Percentiles rank a stretch among this genome's conserved stretches.
phyloP scores from a whole-genome alignment of 208 protist genomes.

The Wallacemonas sp. region DNA sequence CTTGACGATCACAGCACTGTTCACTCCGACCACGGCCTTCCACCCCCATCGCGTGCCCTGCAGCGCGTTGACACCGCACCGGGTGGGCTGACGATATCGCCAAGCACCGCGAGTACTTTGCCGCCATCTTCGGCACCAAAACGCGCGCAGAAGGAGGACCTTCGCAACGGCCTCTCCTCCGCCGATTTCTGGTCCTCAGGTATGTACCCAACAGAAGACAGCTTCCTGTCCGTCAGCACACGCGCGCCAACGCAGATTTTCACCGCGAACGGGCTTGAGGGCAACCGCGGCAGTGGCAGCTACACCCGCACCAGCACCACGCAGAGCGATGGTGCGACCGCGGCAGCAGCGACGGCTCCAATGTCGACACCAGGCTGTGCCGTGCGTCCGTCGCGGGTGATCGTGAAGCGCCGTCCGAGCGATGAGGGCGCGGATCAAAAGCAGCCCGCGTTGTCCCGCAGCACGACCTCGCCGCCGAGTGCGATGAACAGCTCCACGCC shows the following conservation, averaged over 20 bases:
- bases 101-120: not conserved
- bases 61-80: not conserved
- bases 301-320: not conserved
- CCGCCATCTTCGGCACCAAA: not conserved
- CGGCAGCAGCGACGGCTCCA: not conserved
- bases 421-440: not conserved
- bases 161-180: not conserved
- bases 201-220: conserved; percentile 15
- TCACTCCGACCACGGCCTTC: not conserved
- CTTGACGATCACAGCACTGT: not conserved
- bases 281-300: not conserved
- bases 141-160: not conserved
- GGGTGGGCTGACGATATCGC: not conserved
- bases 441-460: too few species aligned
- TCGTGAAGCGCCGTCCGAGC: conserved; percentile 11
- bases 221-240: not conserved
- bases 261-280: not conserved
- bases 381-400: conserved; percentile 9
- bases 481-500: too few species aligned
- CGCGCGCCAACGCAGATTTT: conserved; percentile 7
- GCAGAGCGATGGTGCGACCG: not conserved
- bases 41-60: not conserved
- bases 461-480: too few species aligned
- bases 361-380: not conserved
- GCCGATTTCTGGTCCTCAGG: conserved; percentile 1